Base-by-base conservation (phyloP, 495 filamentous ascomycete species). In the Poronia punctata region DNA sequence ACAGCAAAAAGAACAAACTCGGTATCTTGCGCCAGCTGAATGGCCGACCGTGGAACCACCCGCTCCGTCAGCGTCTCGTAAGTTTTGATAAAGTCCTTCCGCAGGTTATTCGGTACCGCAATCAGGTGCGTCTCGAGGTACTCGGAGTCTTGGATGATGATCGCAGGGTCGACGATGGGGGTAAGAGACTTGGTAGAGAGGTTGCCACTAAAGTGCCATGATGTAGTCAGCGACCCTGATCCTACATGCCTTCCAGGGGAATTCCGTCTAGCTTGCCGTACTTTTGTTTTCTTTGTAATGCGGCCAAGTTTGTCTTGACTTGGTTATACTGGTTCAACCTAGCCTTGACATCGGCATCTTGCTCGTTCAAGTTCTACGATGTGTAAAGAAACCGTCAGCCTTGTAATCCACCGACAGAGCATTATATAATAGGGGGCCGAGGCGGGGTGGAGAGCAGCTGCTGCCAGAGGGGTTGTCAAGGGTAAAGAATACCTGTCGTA, bases 71-170 rank as follows among this genome's bases (percentile, higher is more conserved):
- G 63, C 6, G 87, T 86, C 60, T 97, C 93, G 65, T 98, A 98
- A 45, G 70, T 77, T 57, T 80, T 82, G 26, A 93, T 66, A 59
- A 92, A 98, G 14, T 97, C 88, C 57, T 93, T 94, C 40, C 78
- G 72, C 39, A 80, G 66, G 47, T 74, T 74, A 12, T 72, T 76
- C 2, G 92, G 92, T 3, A 98, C 85, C 19, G 83, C 92, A 48
- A 97, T 68, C 8, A 98, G 78, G 54, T 95, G 89, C 14, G 89
- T 95, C 65, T 95, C 87, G 50, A 98, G 78, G 67, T 95, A 97
- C 66, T 98, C 93, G 29, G 88, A 95, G 56, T 93, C 76, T 54
- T 83, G 84, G 40, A 96, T 76, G 24, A 97, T 72, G 40, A 82
- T 61, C 38, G 69, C 70, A 14, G 89, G 87, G 52, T 86, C 73